These are phyloP conservation scores for Botrytis tulipae DNA, from an alignment of 2,329 filamentous ascomycete species.

Conservation along the genomic window DNA sequence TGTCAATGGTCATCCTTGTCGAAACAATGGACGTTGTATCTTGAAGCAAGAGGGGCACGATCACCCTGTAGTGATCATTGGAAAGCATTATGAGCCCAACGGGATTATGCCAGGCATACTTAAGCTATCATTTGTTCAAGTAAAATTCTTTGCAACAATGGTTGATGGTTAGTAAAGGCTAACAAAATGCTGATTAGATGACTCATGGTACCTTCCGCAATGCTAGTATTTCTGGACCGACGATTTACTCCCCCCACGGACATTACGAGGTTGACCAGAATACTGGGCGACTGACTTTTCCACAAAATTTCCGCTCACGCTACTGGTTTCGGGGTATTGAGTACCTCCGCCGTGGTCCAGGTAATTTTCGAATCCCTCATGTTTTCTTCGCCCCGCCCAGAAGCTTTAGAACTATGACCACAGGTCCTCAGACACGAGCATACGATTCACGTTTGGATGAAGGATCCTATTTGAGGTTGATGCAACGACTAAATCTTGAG, in stretches of 20 bases:
- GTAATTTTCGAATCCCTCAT: background rate
- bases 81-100: background rate
- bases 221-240: background rate
- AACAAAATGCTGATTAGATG: background rate
- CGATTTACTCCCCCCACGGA: background rate
- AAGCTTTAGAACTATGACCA: background rate
- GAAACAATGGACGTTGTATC: background rate
- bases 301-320: background rate
- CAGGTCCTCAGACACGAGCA: background rate
- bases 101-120: no score
- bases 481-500: conserved; percentile 6
- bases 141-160: background rate
- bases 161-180: background rate
- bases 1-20: background rate
- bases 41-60: background rate
- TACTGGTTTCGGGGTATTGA: background rate
- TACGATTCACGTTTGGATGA: background rate
- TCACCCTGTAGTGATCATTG: conserved; percentile 3
- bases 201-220: background rate
- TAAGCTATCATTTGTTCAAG: background rate
- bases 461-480: conserved; percentile 1
- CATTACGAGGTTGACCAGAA: background rate
- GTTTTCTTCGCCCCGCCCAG: background rate
- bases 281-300: background rate
- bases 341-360: background rate